Conservation (phyloP, 257 asterid genomes). For the Rubia yunnanensis region DNA sequence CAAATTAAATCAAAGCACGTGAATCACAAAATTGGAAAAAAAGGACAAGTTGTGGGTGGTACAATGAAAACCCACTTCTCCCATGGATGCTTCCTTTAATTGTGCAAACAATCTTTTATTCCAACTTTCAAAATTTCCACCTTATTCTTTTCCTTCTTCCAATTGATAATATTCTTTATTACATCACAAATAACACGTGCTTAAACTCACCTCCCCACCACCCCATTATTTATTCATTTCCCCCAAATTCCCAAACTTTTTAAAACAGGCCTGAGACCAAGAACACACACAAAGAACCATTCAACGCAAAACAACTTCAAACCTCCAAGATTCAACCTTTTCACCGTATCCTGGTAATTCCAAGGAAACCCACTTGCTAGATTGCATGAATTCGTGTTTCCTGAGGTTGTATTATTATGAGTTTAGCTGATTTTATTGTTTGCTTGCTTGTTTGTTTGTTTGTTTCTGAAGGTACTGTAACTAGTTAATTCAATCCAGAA, state of each 20-base stretch:
- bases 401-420: not conserved
- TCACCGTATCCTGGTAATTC: not conserved
- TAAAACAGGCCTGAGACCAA: not conserved
- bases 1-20: not conserved
- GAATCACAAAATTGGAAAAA: not conserved
- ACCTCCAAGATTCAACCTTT: not conserved
- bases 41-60: not conserved
- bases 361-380: not conserved
- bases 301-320: not conserved
- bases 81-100: not conserved
- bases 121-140: not conserved
- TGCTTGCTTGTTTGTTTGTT: not conserved
- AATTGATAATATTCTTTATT: not conserved
- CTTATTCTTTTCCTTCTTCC: not conserved
- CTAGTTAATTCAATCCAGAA: not conserved
- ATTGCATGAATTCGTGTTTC: not conserved
- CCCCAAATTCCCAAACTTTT: not conserved
- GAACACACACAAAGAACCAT: not conserved
- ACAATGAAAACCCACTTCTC: not conserved
- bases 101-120: not conserved
- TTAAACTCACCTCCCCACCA: not conserved
- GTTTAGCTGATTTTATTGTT: not conserved
- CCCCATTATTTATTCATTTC: not conserved
- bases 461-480: not conserved
- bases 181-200: constrained; percentile 18